phyloP scores from a whole-genome alignment of 2,329 filamentous ascomycete genomes.

The Microsporum ferrugineum region DNA sequence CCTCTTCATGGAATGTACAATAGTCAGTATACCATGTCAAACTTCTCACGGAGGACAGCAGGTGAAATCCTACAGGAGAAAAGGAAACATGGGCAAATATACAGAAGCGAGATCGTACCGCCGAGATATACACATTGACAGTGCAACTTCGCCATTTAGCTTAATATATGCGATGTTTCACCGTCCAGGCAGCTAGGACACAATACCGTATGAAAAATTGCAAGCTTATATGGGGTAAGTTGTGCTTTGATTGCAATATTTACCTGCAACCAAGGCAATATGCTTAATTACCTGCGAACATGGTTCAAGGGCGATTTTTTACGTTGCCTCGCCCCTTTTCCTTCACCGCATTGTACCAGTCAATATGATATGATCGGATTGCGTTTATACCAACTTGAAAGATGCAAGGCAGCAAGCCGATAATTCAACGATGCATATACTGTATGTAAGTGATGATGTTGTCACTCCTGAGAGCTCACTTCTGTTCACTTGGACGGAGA shows the following conservation, averaged over 20 bases:
- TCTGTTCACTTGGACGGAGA: neutral
- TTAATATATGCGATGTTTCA: neutral
- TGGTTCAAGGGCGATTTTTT: neutral
- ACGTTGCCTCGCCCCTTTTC: neutral
- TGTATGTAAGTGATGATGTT: neutral
- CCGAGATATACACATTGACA: neutral
- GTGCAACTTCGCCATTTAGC: neutral
- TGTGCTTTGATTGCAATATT: neutral
- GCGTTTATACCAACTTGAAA: neutral
- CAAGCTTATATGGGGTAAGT: neutral
- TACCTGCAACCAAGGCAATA: neutral
- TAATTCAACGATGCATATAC: neutral
- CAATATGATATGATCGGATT: neutral
- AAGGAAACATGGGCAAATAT: neutral
- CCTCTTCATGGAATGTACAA: neutral
- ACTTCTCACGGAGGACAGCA: neutral
- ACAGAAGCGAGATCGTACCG: neutral
- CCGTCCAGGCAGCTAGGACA: neutral
- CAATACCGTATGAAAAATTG: neutral
- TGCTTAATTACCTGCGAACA: neutral
- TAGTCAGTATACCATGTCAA: neutral
- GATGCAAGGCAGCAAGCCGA: neutral
- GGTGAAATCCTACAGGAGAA: neutral
- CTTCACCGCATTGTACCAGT: neutral
- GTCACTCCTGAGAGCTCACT: neutral